Conservation (phyloP, 2,329 filamentous ascomycete genomes). For the Ophiostoma sp. region DNA sequence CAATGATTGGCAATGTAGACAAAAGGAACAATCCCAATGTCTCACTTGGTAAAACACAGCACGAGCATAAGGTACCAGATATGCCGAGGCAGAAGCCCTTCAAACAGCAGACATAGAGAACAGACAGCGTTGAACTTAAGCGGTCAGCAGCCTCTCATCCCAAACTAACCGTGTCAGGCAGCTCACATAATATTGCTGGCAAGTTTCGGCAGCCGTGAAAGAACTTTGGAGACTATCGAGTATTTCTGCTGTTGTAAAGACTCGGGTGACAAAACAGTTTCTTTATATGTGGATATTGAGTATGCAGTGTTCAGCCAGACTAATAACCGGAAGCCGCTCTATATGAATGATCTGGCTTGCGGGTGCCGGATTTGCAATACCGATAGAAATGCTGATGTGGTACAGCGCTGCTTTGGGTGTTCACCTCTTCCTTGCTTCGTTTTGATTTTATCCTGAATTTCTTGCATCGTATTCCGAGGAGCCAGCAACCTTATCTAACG, state of each 20-base stretch:
- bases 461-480: no score
- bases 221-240: not conserved
- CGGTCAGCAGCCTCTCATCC: not conserved
- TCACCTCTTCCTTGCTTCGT: not conserved
- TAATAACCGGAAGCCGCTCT: not conserved
- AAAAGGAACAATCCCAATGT: not conserved
- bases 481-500: not conserved
- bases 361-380: not conserved
- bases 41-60: not conserved
- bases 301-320: not conserved
- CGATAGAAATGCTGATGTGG: not conserved
- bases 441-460: not conserved
- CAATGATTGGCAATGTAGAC: not conserved
- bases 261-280: not conserved
- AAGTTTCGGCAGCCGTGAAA: slow-evolving; percentile 2
- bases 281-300: not conserved
- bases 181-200: not conserved
- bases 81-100: not conserved
- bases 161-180: not conserved
- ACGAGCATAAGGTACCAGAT: no score
- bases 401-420: not conserved
- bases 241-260: slow-evolving; percentile 7
- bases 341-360: not conserved
- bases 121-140: not conserved
- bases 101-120: not conserved